phyloP scores from a whole-genome alignment of 2,329 filamentous ascomycete species.

The Balansia obtecta region DNA sequence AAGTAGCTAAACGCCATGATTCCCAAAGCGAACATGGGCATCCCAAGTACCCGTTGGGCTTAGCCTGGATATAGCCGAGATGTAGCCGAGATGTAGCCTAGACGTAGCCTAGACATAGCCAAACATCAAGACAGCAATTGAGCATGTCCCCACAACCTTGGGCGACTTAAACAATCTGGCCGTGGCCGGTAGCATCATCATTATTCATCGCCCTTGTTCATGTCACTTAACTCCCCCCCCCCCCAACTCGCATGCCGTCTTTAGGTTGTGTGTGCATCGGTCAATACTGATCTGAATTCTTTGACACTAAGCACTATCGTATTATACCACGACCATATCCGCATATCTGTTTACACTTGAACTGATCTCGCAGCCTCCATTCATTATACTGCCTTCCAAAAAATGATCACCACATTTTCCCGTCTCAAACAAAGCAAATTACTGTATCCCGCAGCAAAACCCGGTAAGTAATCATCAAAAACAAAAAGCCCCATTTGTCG shows the following conservation, averaged over 20 bases:
- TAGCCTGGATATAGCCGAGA: not conserved
- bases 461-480: conserved; percentile 11
- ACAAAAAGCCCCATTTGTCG: conserved; percentile 6
- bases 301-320: conserved; percentile 9
- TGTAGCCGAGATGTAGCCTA: not conserved
- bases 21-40: accelerated
- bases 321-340: conserved; percentile 11
- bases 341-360: conserved; percentile 17
- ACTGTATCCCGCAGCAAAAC: conserved; percentile 15
- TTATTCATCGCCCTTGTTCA: too few species aligned
- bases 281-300: conserved; percentile 4
- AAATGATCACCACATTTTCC: conserved; percentile 16
- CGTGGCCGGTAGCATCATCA: too few species aligned
- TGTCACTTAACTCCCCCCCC: too few species aligned
- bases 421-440: conserved; percentile 20
- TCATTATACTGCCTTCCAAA: conserved; percentile 22
- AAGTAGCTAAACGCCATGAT: not conserved
- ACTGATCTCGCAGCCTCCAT: conserved; percentile 16
- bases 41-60: not conserved
- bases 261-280: not conserved
- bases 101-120: not conserved
- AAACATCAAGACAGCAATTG: not conserved
- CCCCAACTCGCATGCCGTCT: too few species aligned
- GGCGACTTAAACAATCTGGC: too few species aligned
- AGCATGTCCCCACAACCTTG: not conserved